A percentile compares a stretch with the other conserved stretches of the same genome.
Conservation (phyloP, 2,329 filamentous ascomycete species). For the Aaosphaeria pasadenensis region DNA sequence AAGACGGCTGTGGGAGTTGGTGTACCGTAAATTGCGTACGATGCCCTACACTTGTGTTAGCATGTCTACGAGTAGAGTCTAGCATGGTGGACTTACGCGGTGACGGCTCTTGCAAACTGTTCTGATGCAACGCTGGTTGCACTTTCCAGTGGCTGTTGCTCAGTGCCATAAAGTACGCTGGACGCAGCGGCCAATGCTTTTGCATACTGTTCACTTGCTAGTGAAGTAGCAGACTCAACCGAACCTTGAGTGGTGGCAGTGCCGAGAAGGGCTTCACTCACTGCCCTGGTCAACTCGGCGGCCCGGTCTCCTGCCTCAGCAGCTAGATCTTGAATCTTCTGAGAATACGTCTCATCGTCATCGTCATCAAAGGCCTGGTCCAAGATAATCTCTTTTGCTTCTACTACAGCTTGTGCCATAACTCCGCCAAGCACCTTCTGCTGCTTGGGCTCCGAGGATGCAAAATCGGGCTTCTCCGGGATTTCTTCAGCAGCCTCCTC, state of each 20-base stretch:
- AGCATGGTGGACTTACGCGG: slow-evolving; percentile 45
- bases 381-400: slow-evolving; percentile 45
- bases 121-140: slow-evolving; percentile 52
- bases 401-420: slow-evolving; percentile 50
- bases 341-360: slow-evolving; percentile 47
- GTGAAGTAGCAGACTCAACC: slow-evolving; percentile 50
- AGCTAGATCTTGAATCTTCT: slow-evolving; percentile 51
- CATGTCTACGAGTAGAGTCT: neutral
- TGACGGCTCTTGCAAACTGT: slow-evolving; percentile 56
- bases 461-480: slow-evolving; percentile 19
- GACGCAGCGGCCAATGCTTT: slow-evolving; percentile 58
- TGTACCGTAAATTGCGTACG: slow-evolving; percentile 54
- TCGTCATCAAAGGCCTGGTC: slow-evolving; percentile 51
- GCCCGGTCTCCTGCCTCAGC: slow-evolving; percentile 53
- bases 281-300: slow-evolving; percentile 52
- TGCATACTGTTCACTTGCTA: slow-evolving; percentile 57
- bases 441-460: slow-evolving; percentile 31
- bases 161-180: slow-evolving; percentile 52
- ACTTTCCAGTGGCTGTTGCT: slow-evolving; percentile 41
- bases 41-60: slow-evolving; percentile 42
- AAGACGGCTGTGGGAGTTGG: slow-evolving; percentile 45
- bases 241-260: slow-evolving; percentile 45
- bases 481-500: slow-evolving; percentile 16
- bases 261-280: slow-evolving; percentile 54
- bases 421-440: slow-evolving; percentile 54